phyloP scores from a whole-genome alignment of 352 stramenopile species.

The Pythium sukuiense region DNA sequence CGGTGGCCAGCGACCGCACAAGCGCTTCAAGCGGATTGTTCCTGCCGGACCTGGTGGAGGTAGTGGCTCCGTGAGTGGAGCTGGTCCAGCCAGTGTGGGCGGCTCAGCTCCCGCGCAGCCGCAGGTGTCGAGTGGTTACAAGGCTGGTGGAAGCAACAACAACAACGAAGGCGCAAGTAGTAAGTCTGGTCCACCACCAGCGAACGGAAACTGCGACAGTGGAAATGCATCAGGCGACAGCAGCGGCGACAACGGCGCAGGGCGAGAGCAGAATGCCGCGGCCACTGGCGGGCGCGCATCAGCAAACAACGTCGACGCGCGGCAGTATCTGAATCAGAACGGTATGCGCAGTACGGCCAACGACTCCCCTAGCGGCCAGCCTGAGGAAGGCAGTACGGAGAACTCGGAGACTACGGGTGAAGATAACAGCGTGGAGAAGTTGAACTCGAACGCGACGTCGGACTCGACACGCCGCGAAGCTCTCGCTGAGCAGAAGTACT shows the following conservation, averaged over 20 bases:
- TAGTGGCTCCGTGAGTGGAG: background rate
- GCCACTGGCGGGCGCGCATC: background rate
- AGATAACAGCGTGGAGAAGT: conserved; percentile 54
- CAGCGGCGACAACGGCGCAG: background rate
- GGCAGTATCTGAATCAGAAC: conserved; percentile 19
- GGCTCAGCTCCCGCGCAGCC: background rate
- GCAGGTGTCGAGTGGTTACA: background rate
- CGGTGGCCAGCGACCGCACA: conserved; percentile 41
- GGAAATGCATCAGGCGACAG: background rate
- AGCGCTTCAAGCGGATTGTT: conserved; percentile 64
- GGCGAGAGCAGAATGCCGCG: background rate
- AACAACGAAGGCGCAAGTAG: background rate
- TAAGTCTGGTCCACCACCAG: background rate
- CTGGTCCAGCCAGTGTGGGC: background rate
- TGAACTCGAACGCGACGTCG: conserved; percentile 40
- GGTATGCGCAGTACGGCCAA: conserved; percentile 11
- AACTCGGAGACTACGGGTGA: conserved; percentile 83
- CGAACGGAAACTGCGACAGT: background rate
- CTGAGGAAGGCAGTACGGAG: conserved; percentile 57
- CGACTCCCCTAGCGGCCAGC: conserved; percentile 17
- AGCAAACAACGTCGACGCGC: conserved; percentile 2
- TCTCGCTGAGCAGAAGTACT: conserved; percentile 82
- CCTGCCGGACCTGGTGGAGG: conserved; percentile 20
- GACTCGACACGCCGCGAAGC: conserved; percentile 52
- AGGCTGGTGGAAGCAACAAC: background rate